Evolutionary conservation across 345 rosid genomes (phyloP).

Genomic region (Rhodomyrtus tomentosa): DNA sequence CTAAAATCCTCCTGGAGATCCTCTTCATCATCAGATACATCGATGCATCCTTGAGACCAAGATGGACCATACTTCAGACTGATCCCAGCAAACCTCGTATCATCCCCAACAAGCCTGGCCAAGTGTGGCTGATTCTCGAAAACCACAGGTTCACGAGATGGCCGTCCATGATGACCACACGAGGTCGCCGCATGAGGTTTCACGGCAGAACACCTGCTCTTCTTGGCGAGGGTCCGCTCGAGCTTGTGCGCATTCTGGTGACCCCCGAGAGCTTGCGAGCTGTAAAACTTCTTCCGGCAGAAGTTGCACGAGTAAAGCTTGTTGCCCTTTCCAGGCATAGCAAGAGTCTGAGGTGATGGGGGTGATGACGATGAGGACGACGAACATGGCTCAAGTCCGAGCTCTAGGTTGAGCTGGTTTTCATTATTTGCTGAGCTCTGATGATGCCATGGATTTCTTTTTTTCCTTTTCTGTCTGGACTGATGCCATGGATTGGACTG

Average conservation of each 20-base stretch:
- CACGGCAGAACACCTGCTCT: constrained; percentile 29
- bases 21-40: not conserved
- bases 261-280: constrained; percentile 95
- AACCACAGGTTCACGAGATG: not conserved
- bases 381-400: not conserved
- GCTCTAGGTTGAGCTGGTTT: not conserved
- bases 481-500: too few relatives aligned
- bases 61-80: not conserved
- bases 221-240: constrained; percentile 82
- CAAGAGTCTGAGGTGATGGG: not conserved
- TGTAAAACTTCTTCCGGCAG: constrained; percentile 75
- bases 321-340: not conserved
- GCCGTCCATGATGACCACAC: not conserved
- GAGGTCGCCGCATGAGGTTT: not conserved
- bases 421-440: not conserved
- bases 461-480: too few relatives aligned
- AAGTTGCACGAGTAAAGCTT: constrained; percentile 66
- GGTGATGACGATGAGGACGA: constrained; percentile 21
- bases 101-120: not conserved
- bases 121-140: not conserved
- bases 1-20: not conserved
- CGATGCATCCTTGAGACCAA: not conserved
- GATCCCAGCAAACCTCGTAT: not conserved
- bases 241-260: constrained; percentile 94
- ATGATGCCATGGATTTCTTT: not conserved